Conservation (phyloP, 208 protist species). For the Wallacemonas sp. region DNA sequence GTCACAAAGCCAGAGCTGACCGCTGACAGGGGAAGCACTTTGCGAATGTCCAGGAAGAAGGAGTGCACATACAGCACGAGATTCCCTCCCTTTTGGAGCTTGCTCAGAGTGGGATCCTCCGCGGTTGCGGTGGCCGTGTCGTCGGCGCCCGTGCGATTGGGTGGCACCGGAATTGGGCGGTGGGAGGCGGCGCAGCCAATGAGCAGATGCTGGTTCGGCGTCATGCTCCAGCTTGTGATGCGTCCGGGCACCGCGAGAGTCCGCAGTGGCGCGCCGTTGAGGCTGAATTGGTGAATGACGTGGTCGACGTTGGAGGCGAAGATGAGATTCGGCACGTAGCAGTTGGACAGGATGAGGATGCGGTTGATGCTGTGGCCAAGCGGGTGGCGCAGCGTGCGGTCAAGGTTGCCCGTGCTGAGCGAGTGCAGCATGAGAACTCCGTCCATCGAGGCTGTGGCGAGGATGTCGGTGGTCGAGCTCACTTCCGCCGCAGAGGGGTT, state of each 20-base stretch:
- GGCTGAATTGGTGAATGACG: conserved; percentile 76
- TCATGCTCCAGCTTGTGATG: conserved; percentile 66
- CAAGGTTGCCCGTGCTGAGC: conserved; percentile 58
- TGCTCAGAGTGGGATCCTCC: background rate
- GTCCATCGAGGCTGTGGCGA: conserved; percentile 82
- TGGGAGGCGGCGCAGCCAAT: conserved; percentile 38
- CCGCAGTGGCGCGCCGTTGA: conserved; percentile 79
- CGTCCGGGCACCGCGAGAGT: conserved; percentile 56
- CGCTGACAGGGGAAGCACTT: conserved; percentile 46
- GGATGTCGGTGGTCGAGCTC: conserved; percentile 65
- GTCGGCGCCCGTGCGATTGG: background rate
- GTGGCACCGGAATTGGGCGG: too few relatives aligned
- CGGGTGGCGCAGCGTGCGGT: conserved; percentile 78
- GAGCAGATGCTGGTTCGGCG: conserved; percentile 72
- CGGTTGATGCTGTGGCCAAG: conserved; percentile 59
- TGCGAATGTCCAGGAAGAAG: conserved; percentile 62
- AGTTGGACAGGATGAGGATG: conserved; percentile 70
- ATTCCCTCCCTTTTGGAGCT: background rate
- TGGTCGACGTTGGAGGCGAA: conserved; percentile 70
- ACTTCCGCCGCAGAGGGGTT: conserved; percentile 77
- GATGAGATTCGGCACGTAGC: conserved; percentile 87
- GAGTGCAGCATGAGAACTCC: conserved; percentile 84
- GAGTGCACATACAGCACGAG: conserved; percentile 71
- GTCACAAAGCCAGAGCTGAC: conserved; percentile 28
- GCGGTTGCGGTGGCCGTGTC: background rate